Evolutionary conservation across 2,329 filamentous ascomycete species (phyloP).

Genomic region (Colletotrichum ledebouriae): DNA sequence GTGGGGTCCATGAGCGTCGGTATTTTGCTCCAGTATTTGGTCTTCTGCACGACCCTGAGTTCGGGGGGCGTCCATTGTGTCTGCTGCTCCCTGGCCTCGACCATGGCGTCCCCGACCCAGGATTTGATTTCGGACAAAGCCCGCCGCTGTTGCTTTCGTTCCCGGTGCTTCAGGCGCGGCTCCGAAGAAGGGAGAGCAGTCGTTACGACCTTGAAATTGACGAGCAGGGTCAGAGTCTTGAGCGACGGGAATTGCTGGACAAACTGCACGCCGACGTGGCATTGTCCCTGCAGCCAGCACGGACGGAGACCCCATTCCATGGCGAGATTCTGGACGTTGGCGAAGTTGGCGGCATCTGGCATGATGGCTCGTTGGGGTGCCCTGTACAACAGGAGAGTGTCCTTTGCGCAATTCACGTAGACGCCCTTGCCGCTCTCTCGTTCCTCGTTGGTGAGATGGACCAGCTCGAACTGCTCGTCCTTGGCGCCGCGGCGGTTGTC

Average conservation of each 20-base stretch:
- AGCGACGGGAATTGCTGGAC: slow-evolving; percentile 30
- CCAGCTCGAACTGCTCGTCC: slow-evolving; percentile 14
- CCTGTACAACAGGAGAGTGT: slow-evolving; percentile 32
- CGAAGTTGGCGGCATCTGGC: slow-evolving; percentile 14
- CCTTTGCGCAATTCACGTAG: slow-evolving; percentile 15
- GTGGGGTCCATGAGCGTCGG: not conserved
- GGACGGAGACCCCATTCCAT: slow-evolving; percentile 40
- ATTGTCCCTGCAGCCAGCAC: slow-evolving; percentile 24
- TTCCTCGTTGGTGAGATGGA: not conserved
- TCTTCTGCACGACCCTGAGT: slow-evolving; percentile 31
- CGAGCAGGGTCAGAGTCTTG: slow-evolving; percentile 28
- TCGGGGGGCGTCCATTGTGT: slow-evolving; percentile 5
- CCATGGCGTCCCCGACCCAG: slow-evolving; percentile 8
- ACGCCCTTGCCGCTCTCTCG: not conserved
- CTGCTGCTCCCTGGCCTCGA: not conserved
- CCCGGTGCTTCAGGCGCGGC: slow-evolving; percentile 11
- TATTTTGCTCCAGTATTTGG: slow-evolving; percentile 17
- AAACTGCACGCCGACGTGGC: slow-evolving; percentile 10
- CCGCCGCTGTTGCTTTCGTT: slow-evolving; percentile 10
- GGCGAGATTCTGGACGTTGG: slow-evolving; percentile 31
- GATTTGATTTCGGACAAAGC: slow-evolving; percentile 23
- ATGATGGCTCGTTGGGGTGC: slow-evolving; percentile 2
- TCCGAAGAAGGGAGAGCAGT: not conserved
- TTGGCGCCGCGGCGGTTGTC: not conserved
- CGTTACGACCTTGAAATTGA: slow-evolving; percentile 19